Evolutionary conservation across 257 asterid species (phyloP).

Genomic region (Echium plantagineum): DNA sequence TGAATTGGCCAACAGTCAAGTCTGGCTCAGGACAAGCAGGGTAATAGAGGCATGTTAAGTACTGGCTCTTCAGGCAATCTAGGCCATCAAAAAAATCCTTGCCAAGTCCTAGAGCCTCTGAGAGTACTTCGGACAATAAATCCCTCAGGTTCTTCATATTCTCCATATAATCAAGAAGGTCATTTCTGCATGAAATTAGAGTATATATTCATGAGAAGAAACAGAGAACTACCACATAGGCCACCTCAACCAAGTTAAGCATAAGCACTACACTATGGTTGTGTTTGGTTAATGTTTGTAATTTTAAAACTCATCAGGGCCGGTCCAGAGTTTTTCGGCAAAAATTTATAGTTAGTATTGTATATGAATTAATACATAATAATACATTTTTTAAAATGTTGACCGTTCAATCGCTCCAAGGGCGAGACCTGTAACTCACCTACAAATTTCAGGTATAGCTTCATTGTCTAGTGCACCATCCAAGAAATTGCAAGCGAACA

Average conservation of each 20-base stretch:
- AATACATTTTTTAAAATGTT: too few relatives aligned
- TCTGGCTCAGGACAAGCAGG: constrained; percentile 72
- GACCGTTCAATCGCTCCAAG: too few relatives aligned
- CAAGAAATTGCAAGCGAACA: constrained; percentile 36
- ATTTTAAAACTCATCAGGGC: background rate
- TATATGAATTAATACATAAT: too few relatives aligned
- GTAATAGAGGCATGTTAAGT: constrained; percentile 45
- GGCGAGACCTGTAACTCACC: too few relatives aligned
- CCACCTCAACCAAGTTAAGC: too few relatives aligned
- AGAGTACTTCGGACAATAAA: constrained; percentile 32
- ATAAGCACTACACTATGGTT: too few relatives aligned
- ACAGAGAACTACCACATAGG: too few relatives aligned
- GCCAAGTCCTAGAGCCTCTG: constrained; percentile 53
- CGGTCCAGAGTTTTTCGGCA: too few relatives aligned
- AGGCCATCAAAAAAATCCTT: constrained; percentile 24
- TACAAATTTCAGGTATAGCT: constrained; percentile 47
- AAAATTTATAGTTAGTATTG: too few relatives aligned
- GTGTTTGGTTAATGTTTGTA: background rate
- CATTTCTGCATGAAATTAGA: constrained; percentile 29
- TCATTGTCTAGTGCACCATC: constrained; percentile 31
- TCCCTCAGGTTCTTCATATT: constrained; percentile 34
- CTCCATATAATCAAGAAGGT: constrained; percentile 42
- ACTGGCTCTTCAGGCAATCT: constrained; percentile 40
- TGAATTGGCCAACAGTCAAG: constrained; percentile 31
- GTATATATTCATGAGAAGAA: too few relatives aligned